phyloP scores from a whole-genome alignment of 768 basidiomycete species.

The Panaeolus cyanescens region DNA sequence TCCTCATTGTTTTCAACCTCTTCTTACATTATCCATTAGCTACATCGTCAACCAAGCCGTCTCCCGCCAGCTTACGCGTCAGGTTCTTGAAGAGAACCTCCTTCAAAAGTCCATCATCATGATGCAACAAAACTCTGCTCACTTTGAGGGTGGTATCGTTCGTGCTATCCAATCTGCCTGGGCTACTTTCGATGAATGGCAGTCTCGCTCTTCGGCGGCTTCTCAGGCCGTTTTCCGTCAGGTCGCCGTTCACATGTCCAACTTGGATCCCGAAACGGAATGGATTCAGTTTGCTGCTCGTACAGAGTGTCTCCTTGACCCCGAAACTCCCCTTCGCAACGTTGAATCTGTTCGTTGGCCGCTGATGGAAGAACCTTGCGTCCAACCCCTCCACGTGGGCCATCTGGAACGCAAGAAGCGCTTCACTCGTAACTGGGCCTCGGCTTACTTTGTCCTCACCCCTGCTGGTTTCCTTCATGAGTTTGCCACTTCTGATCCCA shows the following conservation, averaged over 20 bases:
- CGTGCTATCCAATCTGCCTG: constrained; percentile 95
- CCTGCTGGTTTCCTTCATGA: constrained; percentile 97
- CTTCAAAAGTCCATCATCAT: constrained; percentile 97
- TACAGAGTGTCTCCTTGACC: constrained; percentile 93
- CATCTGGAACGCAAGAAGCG: constrained; percentile 94
- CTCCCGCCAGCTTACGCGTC: constrained; percentile 79
- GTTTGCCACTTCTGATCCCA: constrained; percentile 77
- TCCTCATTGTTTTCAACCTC: constrained; percentile 5
- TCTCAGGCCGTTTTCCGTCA: constrained; percentile 75
- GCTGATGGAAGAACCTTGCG: constrained; percentile 85
- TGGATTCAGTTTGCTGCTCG: constrained; percentile 96
- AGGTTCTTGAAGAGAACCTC: constrained; percentile 96
- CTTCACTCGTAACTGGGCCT: constrained; percentile 84
- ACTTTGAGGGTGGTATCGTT: constrained; percentile 97
- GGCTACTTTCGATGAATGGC: constrained; percentile 96
- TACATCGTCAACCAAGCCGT: constrained; percentile 75
- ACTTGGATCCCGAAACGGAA: constrained; percentile 84
- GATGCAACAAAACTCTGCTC: constrained; percentile 96
- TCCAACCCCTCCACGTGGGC: constrained; percentile 85
- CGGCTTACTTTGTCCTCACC: constrained; percentile 91
- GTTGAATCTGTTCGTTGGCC: constrained; percentile 81
- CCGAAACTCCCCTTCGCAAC: constrained; percentile 91
- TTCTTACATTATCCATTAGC: constrained; percentile 27
- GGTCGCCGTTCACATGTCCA: constrained; percentile 74
- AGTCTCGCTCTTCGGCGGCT: constrained; percentile 72